Evolutionary conservation across 805 yeast genomes (phyloP), one percentile per base, ranked within the genome.

Genomic region (Vanderwaltozyma yarrowii): DNA sequence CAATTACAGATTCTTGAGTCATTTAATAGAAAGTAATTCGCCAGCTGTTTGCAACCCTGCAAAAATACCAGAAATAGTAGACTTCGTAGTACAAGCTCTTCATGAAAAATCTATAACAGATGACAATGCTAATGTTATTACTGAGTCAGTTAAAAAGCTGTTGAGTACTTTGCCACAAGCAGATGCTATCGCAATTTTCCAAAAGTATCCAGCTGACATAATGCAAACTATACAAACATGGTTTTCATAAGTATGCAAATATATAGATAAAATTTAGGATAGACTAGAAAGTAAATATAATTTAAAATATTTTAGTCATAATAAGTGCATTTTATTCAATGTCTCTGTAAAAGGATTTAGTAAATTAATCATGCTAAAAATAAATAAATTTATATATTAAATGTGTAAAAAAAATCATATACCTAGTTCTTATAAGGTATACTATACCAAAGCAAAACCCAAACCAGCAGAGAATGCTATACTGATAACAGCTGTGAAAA

Each of bases 1-100:
- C 58, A 77, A 85, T 15, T 92, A 86, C 63, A 69, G 71, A 49
- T 88, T 85, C 56, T 66, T 88, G 46, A 65, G 78, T 8, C 81
- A 80, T 43, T 66, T 88, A 52, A 79, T 87, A 30, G 79, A 78
- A 36, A 70, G 69, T 37, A 71, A 74, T 37, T 87, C 85, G 44
- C 72, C 80, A 8, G 65, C 72, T 4, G 73, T 84, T 26, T 55
- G 62, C 15, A 56, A 56, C n/a, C 38, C 50, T 19, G 44, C 64
- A 2, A 77, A 78, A 43, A 59, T 76, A 6, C 78, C 80, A 13
- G 69, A 71, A 44, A 74, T 79, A 10, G 73, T 86, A 30, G 84
- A 80, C 38, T 65, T 73, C 32, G 80, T 87, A 8, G 67, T 85
- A 21, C 83, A 79, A 60, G 94, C 95, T 2, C 61, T 88, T 37